Evolutionary conservation across 2,329 filamentous ascomycete genomes (phyloP).

Genomic region (Xylariales sp.): DNA sequence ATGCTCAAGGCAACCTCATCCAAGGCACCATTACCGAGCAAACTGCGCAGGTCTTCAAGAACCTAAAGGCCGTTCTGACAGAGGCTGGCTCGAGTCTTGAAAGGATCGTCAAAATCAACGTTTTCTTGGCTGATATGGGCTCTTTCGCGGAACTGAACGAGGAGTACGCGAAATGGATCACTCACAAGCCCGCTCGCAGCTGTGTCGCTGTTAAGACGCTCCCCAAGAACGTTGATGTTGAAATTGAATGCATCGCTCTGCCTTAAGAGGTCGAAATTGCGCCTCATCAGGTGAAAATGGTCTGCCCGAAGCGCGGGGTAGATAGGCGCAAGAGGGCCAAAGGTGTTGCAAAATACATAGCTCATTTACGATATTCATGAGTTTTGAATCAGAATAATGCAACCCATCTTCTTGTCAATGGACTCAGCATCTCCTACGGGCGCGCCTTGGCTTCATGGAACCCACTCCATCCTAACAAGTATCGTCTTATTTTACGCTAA

Average conservation of each 20-base stretch:
- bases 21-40: constrained; percentile 72
- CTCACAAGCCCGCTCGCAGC: constrained; percentile 85
- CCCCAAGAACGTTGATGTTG: constrained; percentile 85
- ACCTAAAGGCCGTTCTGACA: constrained; percentile 84
- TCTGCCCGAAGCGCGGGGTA: neutral
- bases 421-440: neutral
- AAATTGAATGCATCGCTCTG: constrained; percentile 89
- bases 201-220: constrained; percentile 92
- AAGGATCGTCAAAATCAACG: constrained; percentile 89
- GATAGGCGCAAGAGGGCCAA: neutral
- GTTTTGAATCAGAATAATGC: neutral
- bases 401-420: neutral
- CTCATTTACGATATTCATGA: neutral
- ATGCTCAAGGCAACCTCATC: constrained; percentile 65
- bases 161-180: constrained; percentile 85
- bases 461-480: neutral
- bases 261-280: constrained; percentile 51
- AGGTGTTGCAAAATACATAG: neutral
- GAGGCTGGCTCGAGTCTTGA: constrained; percentile 82
- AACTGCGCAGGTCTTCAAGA: constrained; percentile 74
- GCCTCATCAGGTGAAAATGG: neutral
- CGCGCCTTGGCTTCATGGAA: neutral
- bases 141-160: constrained; percentile 89
- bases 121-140: constrained; percentile 92
- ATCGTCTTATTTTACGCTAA: neutral